Base-by-base conservation (phyloP, 192 early-diverging fungal species). In the Lobulomyces angularis region DNA sequence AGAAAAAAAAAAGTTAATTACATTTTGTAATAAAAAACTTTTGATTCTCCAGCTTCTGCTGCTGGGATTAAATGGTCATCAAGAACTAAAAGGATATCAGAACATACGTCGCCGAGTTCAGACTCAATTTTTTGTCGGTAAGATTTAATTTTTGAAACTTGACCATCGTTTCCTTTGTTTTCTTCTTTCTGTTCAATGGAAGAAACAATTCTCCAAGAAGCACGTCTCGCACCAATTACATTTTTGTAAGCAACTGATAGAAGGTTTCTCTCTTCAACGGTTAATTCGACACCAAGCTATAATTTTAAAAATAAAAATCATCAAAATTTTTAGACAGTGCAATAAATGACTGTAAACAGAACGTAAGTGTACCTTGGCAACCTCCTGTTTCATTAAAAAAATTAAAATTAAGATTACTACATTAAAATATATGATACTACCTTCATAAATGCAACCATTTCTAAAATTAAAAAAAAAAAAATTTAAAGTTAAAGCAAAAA, bases 11-110 rank as follows among this genome's bases (percentile, higher is more conserved):
- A n/a, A n/a, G n/a, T n/a, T n/a, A 66, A 73, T 56, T 55, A 83
- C 94, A 98, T 95, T 81, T 97, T 97, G 81, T 84, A 92, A 80
- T 94, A 98, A 73, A 98, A 98, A 61, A 98, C 90, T 75, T 89
- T 91, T 54, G 94, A 95, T 73, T 98, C 94, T 57, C 87, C 82
- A 66, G 85, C 78, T 59, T 83, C 82, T 43, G 88, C 86, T 48
- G 77, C 65, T 48, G 86, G 84, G 51, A 98, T 88, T 50, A 96
- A 66, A 69, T 91, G 76, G 24, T 91, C 77, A 53, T 76, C 77
- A 39, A 98, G 71, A 29, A 98, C 94, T 23, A 64, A 49, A 21
- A 98, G 79, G 47, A 98, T 92, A 66, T 98, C 94, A 36, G 78
- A 65, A 80, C 94, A 98, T 38, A 96, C 88, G 39, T 90, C 83